Conservation (phyloP, 805 yeast species). For the Wickerhamomyces rabaulensis region DNA sequence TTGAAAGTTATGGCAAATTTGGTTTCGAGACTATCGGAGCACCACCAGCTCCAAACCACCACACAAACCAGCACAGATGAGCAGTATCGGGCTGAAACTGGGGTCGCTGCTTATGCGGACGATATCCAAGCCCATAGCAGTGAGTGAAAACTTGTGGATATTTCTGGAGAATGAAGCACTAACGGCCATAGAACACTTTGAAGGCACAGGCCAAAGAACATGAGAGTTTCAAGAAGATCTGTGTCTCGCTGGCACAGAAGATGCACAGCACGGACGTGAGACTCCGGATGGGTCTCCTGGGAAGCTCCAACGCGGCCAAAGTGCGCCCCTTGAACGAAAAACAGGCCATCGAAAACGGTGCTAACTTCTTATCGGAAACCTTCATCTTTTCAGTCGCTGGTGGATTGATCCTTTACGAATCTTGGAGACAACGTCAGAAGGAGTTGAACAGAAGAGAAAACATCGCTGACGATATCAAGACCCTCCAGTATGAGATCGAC, state of each 20-base stretch:
- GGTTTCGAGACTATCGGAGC: too few relatives aligned
- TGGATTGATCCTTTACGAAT: conserved; percentile 64
- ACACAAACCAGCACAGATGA: conserved; percentile 39
- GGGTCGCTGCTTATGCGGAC: conserved; percentile 69
- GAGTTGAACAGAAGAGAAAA: conserved; percentile 56
- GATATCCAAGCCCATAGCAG: conserved; percentile 74
- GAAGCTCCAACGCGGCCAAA: conserved; percentile 30
- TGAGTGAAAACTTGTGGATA: conserved; percentile 17
- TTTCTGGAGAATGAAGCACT: neutral
- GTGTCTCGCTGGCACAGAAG: conserved; percentile 68
- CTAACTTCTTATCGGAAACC: conserved; percentile 69
- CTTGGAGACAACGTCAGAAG: conserved; percentile 60
- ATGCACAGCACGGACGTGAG: conserved; percentile 61
- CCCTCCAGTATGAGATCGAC: conserved; percentile 66
- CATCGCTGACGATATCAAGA: conserved; percentile 66
- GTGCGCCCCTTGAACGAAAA: conserved; percentile 78
- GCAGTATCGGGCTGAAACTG: conserved; percentile 70
- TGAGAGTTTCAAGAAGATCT: conserved; percentile 51
- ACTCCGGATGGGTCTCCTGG: conserved; percentile 49
- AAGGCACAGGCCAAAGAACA: conserved; percentile 75
- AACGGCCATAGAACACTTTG: conserved; percentile 38
- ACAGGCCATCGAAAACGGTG: conserved; percentile 79
- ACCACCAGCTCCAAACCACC: too few relatives aligned
- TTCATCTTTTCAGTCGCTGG: conserved; percentile 82
- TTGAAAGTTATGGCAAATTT: neutral